Percentiles rank a stretch among this genome's conserved stretches.
phyloP scores from a whole-genome alignment of 179 eudicot species.

The Kewa caespitosa region DNA sequence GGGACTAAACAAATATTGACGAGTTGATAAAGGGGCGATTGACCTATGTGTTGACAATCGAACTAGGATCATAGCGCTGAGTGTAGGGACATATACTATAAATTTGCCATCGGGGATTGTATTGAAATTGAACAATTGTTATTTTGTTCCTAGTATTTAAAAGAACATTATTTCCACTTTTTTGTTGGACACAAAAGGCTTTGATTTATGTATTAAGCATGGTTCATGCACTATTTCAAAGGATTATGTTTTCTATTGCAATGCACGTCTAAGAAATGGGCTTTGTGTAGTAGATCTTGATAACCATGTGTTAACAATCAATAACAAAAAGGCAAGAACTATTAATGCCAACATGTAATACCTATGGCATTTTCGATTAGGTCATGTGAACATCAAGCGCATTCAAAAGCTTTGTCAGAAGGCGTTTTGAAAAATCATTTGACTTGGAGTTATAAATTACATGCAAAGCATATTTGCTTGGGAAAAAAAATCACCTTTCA shows the following conservation, averaged over 20 bases:
- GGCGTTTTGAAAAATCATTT: neutral
- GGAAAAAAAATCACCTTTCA: neutral
- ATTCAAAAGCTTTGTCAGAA: neutral
- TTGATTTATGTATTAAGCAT: neutral
- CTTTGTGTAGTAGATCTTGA: neutral
- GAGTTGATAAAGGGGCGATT: neutral
- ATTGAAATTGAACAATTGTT: conserved; percentile 13
- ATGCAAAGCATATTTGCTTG: neutral
- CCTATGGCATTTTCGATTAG: neutral
- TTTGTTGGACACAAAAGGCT: neutral
- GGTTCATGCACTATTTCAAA: neutral
- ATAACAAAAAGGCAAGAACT: neutral
- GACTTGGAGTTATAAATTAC: neutral
- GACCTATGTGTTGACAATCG: neutral
- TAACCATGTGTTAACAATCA: neutral
- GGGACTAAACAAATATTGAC: neutral
- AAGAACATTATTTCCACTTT: conserved; percentile 9
- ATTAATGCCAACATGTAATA: neutral
- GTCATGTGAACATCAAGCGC: neutral
- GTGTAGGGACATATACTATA: neutral
- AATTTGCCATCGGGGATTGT: neutral
- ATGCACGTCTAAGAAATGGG: neutral
- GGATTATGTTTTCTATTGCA: conserved; percentile 2
- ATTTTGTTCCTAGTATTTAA: neutral
- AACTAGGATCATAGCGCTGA: neutral